Evolutionary conservation across 1,284 basidiomycete species (phyloP).

Genomic region (Peniophora sp.): DNA sequence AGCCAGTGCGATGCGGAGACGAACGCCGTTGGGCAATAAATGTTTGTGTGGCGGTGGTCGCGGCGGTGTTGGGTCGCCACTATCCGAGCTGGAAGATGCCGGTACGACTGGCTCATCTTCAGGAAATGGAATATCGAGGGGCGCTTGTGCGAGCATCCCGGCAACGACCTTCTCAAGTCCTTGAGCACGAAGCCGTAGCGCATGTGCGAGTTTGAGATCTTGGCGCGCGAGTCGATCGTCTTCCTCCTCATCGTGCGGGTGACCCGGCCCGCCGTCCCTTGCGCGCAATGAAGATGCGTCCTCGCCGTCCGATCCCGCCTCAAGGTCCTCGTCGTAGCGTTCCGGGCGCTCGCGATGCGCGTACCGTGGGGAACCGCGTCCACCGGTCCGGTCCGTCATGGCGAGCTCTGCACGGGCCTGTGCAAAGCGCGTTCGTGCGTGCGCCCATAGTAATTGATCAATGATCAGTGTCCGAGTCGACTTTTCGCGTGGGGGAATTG

Average conservation of each 20-base stretch:
- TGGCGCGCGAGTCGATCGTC: constrained; percentile 47
- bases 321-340: constrained; percentile 65
- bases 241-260: constrained; percentile 50
- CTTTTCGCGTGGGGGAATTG: constrained; percentile 72
- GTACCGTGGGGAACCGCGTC: constrained; percentile 47
- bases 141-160: constrained; percentile 72
- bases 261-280: constrained; percentile 41
- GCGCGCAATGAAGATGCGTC: constrained; percentile 43
- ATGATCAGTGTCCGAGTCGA: constrained; percentile 74
- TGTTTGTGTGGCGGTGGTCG: constrained; percentile 35
- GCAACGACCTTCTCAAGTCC: constrained; percentile 73
- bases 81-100: constrained; percentile 6
- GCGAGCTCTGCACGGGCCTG: constrained; percentile 75
- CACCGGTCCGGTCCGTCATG: constrained; percentile 71
- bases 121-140: constrained; percentile 41
- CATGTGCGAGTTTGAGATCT: constrained; percentile 52
- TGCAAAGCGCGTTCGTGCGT: constrained; percentile 70
- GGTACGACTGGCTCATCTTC: constrained; percentile 25
- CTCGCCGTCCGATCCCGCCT: constrained; percentile 58
- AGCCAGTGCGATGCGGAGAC: constrained; percentile 60
- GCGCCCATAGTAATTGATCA: constrained; percentile 78
- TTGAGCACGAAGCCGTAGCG: constrained; percentile 61
- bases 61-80: constrained; percentile 22
- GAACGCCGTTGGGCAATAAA: constrained; percentile 70
- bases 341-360: constrained; percentile 58